phyloP scores from a whole-genome alignment of 2,329 filamentous ascomycete species.

The Colletotrichum cuscutae region DNA sequence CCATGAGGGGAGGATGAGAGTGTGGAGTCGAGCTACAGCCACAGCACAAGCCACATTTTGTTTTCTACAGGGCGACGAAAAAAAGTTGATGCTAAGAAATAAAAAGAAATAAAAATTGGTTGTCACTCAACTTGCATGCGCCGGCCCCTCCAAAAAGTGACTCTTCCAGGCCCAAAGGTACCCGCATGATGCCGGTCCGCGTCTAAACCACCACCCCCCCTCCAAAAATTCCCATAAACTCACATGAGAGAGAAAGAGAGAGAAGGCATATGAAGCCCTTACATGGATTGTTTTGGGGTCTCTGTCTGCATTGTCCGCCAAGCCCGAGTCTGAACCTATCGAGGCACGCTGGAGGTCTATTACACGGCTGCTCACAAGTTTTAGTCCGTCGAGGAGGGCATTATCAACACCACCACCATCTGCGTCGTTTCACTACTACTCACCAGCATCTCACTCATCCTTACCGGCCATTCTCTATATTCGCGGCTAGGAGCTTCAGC shows the following conservation, averaged over 20 bases:
- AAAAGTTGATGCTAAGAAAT: not conserved
- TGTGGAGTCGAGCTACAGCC: not conserved
- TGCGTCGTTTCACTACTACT: conserved; percentile 4
- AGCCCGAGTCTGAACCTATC: conserved; percentile 11
- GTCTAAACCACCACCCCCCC: not conserved
- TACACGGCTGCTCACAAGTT: conserved; percentile 3
- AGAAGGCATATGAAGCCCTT: conserved; percentile 18
- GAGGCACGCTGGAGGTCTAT: not conserved
- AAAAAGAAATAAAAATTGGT: not conserved
- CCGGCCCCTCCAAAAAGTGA: conserved; percentile 19
- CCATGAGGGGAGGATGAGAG: not conserved
- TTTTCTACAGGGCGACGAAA: not conserved
- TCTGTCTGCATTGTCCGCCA: conserved; percentile 7
- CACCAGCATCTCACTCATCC: not conserved
- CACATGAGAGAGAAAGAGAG: conserved; percentile 13
- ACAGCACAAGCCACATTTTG: conserved; percentile 11
- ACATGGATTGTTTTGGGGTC: conserved; percentile 19
- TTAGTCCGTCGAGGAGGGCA: not conserved
- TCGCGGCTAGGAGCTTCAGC: conserved; percentile 11
- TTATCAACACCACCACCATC: not conserved
- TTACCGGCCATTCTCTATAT: not conserved
- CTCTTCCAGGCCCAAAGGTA: conserved; percentile 7
- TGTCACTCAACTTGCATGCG: not conserved
- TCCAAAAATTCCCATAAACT: conserved; percentile 10
- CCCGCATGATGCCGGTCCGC: conserved; percentile 23